Conservation (phyloP, 2,329 filamentous ascomycete genomes). For the Dothistroma septosporum region DNA sequence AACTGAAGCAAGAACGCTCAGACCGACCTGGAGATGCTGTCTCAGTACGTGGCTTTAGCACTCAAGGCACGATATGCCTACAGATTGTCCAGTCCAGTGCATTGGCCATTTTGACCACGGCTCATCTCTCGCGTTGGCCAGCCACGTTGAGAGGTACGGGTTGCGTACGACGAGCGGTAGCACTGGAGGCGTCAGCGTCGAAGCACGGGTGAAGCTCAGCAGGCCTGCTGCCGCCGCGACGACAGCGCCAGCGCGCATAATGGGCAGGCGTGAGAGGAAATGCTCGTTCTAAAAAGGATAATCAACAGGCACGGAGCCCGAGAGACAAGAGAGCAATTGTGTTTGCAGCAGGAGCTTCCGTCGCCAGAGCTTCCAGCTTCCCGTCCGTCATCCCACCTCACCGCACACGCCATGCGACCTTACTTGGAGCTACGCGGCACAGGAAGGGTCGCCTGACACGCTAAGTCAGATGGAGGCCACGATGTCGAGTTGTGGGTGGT, state of each 20-base stretch:
- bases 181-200: conserved; percentile 52
- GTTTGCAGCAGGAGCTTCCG: not conserved
- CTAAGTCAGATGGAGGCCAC: not conserved
- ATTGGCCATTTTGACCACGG: conserved; percentile 86
- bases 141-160: conserved; percentile 51
- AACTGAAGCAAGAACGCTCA: conserved; percentile 60
- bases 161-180: conserved; percentile 50
- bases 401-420: conserved; percentile 1
- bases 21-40: conserved; percentile 51
- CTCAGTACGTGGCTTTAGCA: conserved; percentile 20
- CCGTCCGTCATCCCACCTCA: not conserved
- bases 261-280: not conserved
- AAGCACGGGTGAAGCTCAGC: conserved; percentile 43
- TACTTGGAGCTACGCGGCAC: conserved; percentile 8
- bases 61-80: conserved; percentile 29
- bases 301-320: not conserved
- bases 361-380: not conserved
- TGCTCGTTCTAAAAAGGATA: not conserved
- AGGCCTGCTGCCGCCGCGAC: conserved; percentile 23
- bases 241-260: conserved; percentile 21
- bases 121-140: conserved; percentile 63
- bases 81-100: conserved; percentile 70
- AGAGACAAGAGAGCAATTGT: not conserved
- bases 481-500: conserved; percentile 3
- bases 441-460: conserved; percentile 15